phyloP scores from a whole-genome alignment of 805 yeast species.

The Cyberlindnera veronae region DNA sequence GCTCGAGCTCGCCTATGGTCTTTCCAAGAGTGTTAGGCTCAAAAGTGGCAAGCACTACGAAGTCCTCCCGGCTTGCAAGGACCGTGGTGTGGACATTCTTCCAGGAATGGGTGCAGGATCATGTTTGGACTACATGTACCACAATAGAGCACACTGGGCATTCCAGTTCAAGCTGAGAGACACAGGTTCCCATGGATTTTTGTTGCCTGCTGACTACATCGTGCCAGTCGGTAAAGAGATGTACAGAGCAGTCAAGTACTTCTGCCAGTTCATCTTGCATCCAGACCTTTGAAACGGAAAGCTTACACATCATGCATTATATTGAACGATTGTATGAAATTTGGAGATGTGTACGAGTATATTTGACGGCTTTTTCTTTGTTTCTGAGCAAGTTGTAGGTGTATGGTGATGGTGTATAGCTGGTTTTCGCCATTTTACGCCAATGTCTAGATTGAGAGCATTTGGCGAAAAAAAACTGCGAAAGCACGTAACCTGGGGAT shows the following conservation, averaged over 20 bases:
- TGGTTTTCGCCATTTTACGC: no score
- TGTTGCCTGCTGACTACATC: conserved; percentile 67
- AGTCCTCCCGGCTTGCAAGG: conserved; percentile 76
- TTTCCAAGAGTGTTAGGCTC: conserved; percentile 67
- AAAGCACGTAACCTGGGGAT: no score
- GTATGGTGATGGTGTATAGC: no score
- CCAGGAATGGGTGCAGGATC: conserved; percentile 81
- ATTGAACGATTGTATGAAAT: no score
- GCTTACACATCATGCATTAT: no score
- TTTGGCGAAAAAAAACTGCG: no score
- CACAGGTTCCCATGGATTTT: conserved; percentile 78
- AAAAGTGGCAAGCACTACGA: conserved; percentile 61
- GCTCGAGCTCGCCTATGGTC: conserved; percentile 76
- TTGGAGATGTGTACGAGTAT: no score
- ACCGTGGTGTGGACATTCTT: conserved; percentile 66
- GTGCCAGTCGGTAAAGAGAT: conserved; percentile 76
- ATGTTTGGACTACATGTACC: conserved; percentile 80
- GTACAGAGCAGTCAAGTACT: conserved; percentile 63
- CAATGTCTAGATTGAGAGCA: no score
- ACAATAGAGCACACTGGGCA: conserved; percentile 79
- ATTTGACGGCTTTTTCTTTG: no score
- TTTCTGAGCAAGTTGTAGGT: no score
- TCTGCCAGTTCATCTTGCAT: conserved; percentile 46
- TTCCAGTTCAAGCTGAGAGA: conserved; percentile 80
- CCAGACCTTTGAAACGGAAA: conserved; percentile 33